These are phyloP conservation scores for Colletotrichum sp. DNA, from an alignment of 2,329 filamentous ascomycete species.

Conservation along the genomic window DNA sequence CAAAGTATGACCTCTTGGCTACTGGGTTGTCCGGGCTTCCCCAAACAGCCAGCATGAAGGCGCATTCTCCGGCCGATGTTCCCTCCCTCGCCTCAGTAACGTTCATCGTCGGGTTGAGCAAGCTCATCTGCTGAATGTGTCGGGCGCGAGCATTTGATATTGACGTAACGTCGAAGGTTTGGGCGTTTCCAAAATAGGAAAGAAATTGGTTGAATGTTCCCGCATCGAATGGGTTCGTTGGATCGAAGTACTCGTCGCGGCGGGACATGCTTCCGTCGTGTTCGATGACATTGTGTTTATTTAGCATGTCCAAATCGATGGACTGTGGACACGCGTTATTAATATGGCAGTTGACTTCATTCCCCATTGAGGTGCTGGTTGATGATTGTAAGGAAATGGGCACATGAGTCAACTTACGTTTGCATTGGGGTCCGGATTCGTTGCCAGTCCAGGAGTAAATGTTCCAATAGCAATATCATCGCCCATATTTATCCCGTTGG, in stretches of 20 bases:
- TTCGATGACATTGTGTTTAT: slow-evolving; percentile 51
- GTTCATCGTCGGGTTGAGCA: slow-evolving; percentile 51
- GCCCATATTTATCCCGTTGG: slow-evolving; percentile 47
- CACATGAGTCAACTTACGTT: slow-evolving; percentile 11
- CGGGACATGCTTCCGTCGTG: slow-evolving; percentile 55
- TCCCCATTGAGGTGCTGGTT: neutral
- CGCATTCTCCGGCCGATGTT: slow-evolving; percentile 55
- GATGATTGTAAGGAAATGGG: neutral
- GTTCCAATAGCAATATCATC: slow-evolving; percentile 40
- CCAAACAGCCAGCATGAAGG: slow-evolving; percentile 54
- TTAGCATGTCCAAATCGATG: slow-evolving; percentile 40
- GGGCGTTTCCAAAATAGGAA: slow-evolving; percentile 46
- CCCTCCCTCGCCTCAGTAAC: slow-evolving; percentile 44
- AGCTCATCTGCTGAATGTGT: slow-evolving; percentile 47
- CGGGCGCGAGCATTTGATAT: slow-evolving; percentile 46
- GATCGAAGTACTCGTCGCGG: slow-evolving; percentile 54
- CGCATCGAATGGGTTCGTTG: slow-evolving; percentile 57
- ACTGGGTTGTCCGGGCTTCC: slow-evolving; percentile 45
- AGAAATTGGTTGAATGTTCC: slow-evolving; percentile 51
- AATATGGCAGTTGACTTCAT: neutral
- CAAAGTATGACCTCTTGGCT: slow-evolving; percentile 42
- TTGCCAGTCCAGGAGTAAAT: slow-evolving; percentile 43
- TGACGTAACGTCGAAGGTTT: slow-evolving; percentile 41
- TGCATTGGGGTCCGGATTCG: slow-evolving; percentile 47
- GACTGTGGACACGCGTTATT: neutral